Evolutionary conservation across 1,284 basidiomycete species (phyloP).

Genomic region (Pseudozyma sp.): DNA sequence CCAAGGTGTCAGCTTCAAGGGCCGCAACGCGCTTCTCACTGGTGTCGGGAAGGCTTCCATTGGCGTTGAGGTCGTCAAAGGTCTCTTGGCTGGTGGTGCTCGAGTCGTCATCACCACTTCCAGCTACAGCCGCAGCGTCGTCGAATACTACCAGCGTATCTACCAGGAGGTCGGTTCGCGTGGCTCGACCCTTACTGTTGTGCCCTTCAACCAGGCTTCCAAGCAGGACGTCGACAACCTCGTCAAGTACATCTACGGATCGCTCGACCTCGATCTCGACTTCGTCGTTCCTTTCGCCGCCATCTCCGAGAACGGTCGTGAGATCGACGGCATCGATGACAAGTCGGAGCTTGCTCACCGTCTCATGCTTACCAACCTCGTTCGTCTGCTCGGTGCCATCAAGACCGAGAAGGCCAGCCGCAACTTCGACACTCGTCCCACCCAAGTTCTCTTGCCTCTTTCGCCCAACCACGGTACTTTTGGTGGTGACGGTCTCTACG

Average conservation of each 20-base stretch:
- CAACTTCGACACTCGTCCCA: slow-evolving; percentile 95
- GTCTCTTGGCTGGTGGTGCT: slow-evolving; percentile 92
- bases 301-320: slow-evolving; percentile 96
- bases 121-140: slow-evolving; percentile 74
- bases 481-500: slow-evolving; percentile 97
- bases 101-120: slow-evolving; percentile 96
- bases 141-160: slow-evolving; percentile 98
- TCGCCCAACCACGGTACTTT: slow-evolving; percentile 98
- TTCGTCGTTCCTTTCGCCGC: slow-evolving; percentile 98
- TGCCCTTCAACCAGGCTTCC: slow-evolving; percentile 98
- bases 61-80: slow-evolving; percentile 96
- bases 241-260: slow-evolving; percentile 97
- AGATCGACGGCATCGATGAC: slow-evolving; percentile 96
- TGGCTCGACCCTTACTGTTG: slow-evolving; percentile 93
- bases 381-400: slow-evolving; percentile 93
- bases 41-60: slow-evolving; percentile 98
- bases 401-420: slow-evolving; percentile 97
- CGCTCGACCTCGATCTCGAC: slow-evolving; percentile 92
- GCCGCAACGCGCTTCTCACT: slow-evolving; percentile 96
- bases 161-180: slow-evolving; percentile 95
- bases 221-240: slow-evolving; percentile 93
- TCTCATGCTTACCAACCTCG: slow-evolving; percentile 82
- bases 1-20: slow-evolving; percentile 96
- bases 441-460: slow-evolving; percentile 94
- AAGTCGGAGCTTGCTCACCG: slow-evolving; percentile 97